A percentile compares a stretch with the other conserved stretches of the same genome.
Evolutionary conservation across 768 basidiomycete genomes (phyloP).

Genomic region (Russula olivacea): DNA sequence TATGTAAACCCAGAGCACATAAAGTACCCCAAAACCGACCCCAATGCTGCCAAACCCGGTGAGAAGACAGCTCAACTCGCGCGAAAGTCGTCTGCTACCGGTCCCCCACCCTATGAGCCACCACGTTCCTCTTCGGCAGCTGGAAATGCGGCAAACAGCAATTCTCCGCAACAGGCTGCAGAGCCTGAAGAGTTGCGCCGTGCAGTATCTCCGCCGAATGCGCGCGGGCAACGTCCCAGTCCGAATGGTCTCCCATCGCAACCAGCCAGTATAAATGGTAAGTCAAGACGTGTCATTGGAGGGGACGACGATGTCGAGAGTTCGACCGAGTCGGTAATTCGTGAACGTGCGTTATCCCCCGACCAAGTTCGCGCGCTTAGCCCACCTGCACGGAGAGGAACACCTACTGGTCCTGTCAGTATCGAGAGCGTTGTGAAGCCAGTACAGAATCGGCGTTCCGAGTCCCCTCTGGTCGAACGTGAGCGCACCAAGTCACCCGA

Average conservation of each 20-base stretch:
- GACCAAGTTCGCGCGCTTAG: slow-evolving; percentile 54
- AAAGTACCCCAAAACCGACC: slow-evolving; percentile 70
- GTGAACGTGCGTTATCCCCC: slow-evolving; percentile 51
- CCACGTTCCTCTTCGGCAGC: slow-evolving; percentile 19
- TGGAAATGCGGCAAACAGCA: slow-evolving; percentile 45
- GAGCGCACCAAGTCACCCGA: slow-evolving; percentile 46
- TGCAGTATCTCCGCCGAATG: slow-evolving; percentile 56
- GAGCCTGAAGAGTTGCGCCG: slow-evolving; percentile 58
- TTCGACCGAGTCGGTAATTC: slow-evolving; percentile 38
- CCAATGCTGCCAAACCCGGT: slow-evolving; percentile 40
- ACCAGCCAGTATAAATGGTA: slow-evolving; percentile 33
- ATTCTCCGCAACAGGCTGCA: slow-evolving; percentile 45
- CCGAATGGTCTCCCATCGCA: slow-evolving; percentile 42
- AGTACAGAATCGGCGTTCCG: slow-evolving; percentile 50
- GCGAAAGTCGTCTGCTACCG: slow-evolving; percentile 48
- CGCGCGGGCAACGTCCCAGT: slow-evolving; percentile 35
- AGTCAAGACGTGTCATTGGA: slow-evolving; percentile 43
- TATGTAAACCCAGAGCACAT: slow-evolving; percentile 60
- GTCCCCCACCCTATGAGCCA: slow-evolving; percentile 8
- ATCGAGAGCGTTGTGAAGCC: slow-evolving; percentile 52
- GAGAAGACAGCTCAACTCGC: slow-evolving; percentile 28
- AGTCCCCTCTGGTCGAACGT: slow-evolving; percentile 51
- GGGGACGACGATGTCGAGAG: slow-evolving; percentile 55
- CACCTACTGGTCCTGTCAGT: slow-evolving; percentile 37
- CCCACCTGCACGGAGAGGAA: slow-evolving; percentile 48